phyloP scores from a whole-genome alignment of 1,139 yeast species.

The Yamadazyma aaseri region DNA sequence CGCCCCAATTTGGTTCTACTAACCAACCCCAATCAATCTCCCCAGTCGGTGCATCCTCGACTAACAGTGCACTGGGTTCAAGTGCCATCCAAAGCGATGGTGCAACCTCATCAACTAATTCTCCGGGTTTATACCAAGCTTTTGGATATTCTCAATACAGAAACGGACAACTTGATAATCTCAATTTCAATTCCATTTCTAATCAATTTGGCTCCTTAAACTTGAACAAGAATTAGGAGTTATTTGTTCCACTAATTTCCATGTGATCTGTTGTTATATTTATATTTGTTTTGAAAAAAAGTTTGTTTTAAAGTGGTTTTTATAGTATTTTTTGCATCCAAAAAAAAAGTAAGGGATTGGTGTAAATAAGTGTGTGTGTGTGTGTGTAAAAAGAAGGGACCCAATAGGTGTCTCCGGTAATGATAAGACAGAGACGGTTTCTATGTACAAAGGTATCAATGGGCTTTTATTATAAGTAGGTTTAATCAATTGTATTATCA shows the following conservation, averaged over 20 bases:
- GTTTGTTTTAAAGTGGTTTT: neutral
- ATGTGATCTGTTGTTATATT: no score
- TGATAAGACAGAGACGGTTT: neutral
- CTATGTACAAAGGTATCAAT: neutral
- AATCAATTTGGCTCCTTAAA: conserved; percentile 36
- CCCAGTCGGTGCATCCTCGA: conserved; percentile 2
- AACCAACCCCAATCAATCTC: conserved; percentile 6
- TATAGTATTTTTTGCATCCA: no score
- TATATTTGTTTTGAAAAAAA: no score
- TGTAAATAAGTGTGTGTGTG: no score
- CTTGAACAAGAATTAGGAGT: conserved; percentile 25
- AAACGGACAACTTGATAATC: conserved; percentile 2
- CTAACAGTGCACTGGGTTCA: conserved; percentile 10
- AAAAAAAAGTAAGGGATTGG: no score
- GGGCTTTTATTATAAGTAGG: conserved; percentile 1
- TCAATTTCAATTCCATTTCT: conserved; percentile 9
- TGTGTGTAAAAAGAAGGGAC: neutral
- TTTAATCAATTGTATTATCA: conserved; percentile 1
- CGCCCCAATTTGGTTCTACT: conserved; percentile 7
- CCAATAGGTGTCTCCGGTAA: neutral
- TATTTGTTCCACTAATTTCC: no score
- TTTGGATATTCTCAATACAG: conserved; percentile 16
- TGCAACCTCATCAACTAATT: conserved; percentile 21
- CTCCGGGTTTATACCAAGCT: conserved; percentile 25
- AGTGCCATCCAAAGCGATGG: conserved; percentile 17